Base-by-base conservation (phyloP, 768 basidiomycete species). In the Tulasnella calospora region DNA sequence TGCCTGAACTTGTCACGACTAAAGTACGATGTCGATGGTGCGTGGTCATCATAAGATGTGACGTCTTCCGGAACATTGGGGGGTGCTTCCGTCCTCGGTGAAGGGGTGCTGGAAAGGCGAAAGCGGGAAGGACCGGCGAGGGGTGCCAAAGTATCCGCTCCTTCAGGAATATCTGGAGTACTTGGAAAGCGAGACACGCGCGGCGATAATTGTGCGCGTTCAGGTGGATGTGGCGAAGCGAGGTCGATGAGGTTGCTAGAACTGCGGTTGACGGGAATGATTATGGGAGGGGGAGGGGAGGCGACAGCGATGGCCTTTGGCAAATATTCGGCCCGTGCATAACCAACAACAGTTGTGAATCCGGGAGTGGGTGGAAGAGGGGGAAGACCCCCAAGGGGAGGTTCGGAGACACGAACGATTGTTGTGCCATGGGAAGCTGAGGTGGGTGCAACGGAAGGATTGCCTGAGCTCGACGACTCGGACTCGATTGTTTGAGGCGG, bases 41-140 rank as follows among this genome's bases (percentile, higher is more conserved):
- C 77, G 36, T 40, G 27, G 35, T 71, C 69, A 46, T 78, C 77
- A 23, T 70, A 13, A 6, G 75, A 35, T 2, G 44, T 55, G 23
- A 78, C 69, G 44, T 78, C 77, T 73, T 71, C 70, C 12, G 77
- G 77, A 55, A 78, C 77, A 33, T 78, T 78, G 41, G 69, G 77
- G 27, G 77, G 77, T 27, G 77, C 77, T 71, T 78, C 77, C 19
- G 71, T 55, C 7, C 74, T 46, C n/a, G 55, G 74, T 5, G 74
- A 75, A 1, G 77, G 71, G 44, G 51, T n/a, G 21, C n/a, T 71
- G 70, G 40, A 73, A n/a, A 57, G 40, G 35, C 77, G 77, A 46
- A 38, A 78, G 8, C 77, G 77, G 27, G 77, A 78, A n/a, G 33
- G 36, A 38, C 69, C 69, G 4, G 77, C 40, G 21, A 61, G 41